A percentile compares a stretch with the other conserved stretches of the same genome.
Evolutionary conservation across 225 moss, liverwort and hornwort species (phyloP).

Genomic region (Climacium dendroides): DNA sequence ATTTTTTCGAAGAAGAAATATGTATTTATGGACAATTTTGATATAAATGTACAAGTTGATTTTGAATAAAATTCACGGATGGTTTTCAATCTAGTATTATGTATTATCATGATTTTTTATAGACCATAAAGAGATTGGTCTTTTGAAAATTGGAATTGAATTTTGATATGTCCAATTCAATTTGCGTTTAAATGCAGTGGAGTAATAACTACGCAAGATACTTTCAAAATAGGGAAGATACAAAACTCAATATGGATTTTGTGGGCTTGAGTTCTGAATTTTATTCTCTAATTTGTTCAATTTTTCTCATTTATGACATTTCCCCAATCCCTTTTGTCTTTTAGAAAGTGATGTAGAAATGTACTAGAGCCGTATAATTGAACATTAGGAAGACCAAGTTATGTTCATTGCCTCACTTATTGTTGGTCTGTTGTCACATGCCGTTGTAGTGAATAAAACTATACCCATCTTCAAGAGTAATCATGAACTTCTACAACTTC

Average conservation of each 20-base stretch:
- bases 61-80: not conserved
- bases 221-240: not conserved
- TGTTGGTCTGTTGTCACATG: fast-evolving
- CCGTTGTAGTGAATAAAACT: not conserved
- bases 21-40: fast-evolving
- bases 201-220: not conserved
- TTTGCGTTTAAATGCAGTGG: not conserved
- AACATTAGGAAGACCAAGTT: not conserved
- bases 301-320: not conserved
- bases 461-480: not conserved
- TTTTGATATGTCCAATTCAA: not conserved
- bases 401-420: not conserved
- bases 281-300: not conserved
- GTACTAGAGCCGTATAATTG: not conserved
- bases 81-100: not conserved
- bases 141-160: not conserved
- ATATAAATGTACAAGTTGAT: not conserved
- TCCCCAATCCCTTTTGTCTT: not conserved
- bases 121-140: not conserved
- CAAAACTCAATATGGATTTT: not conserved
- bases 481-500: not conserved
- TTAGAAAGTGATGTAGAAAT: not conserved
- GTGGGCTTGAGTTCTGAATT: not conserved
- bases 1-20: not conserved
- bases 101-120: not conserved